Evolutionary conservation across 805 yeast species (phyloP), one percentile per base, ranked within the genome.

Genomic region (Myxozyma udenii): DNA sequence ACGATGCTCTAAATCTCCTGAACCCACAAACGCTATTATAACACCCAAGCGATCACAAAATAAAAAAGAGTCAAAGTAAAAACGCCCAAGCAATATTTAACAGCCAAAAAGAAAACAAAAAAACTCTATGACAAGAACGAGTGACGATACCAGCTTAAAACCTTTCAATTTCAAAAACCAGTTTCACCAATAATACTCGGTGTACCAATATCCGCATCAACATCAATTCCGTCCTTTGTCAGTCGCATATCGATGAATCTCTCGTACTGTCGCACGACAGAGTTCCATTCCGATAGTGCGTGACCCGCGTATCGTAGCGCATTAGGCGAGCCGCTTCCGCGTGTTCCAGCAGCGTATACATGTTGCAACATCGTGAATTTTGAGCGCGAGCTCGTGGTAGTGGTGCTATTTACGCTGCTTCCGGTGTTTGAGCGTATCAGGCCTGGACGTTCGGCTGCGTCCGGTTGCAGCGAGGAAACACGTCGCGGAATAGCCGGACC

Each of bases 281-380:
- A 49, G 42, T 63, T 64, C 75, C 75, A 72, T 48, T 72, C 76
- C 28, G 68, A 61, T 22, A 72, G 53, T 18, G 75, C 63, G 24
- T 71, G 61, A 9, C 72, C 72, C 16, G 70, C 65, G 50, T 72
- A 72, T 53, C 44, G 19, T n/a, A 44, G 35, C 5, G 43, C 16
- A 23, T 38, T 38, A 40, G 38, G 23, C n/a, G 18, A 14, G 21
- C 9, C 33, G 9, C 12, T 9, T 28, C 12, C 9, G 9, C 12
- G 14, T 28, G 33, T 9, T 28, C 12, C 9, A 9, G 33, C 14
- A 28, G 33, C 14, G 33, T 9, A 9, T 28, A 9, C 12, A 9
- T 28, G 9, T 28, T 9, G 14, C 9, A 28, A 14, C 14, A 9
- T 9, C 14, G 33, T 9, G 14, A 28, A 28, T 28, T 28, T 28